Percentiles rank a stretch among this genome's conserved stretches.
Evolutionary conservation across 73 alveolate genomes (phyloP).

Genomic region (Durusdinium trenchii): DNA sequence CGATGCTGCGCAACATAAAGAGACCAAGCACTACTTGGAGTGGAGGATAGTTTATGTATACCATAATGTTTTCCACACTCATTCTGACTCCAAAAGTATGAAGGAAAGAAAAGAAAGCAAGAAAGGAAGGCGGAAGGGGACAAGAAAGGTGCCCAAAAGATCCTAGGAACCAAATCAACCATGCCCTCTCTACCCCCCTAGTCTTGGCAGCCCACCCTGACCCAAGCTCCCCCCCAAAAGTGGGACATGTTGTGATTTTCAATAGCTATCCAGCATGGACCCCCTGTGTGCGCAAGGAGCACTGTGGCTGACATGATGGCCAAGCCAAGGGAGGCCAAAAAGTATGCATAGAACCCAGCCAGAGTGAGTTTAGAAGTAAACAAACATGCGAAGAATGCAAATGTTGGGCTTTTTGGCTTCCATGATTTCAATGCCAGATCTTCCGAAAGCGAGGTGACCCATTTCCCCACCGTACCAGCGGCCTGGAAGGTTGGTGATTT

Average conservation of each 20-base stretch:
- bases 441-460: constrained; percentile 54
- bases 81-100: not conserved
- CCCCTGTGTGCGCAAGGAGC: constrained; percentile 54
- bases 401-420: not conserved
- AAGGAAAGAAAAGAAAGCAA: not conserved
- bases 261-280: no score
- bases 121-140: not conserved
- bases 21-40: constrained; percentile 75
- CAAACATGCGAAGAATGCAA: not conserved
- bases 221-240: no score
- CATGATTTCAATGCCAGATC: not conserved
- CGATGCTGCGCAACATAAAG: constrained; percentile 86
- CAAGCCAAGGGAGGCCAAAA: constrained; percentile 51
- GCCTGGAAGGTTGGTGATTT: constrained; percentile 73
- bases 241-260: no score
- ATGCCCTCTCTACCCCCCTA: not conserved
- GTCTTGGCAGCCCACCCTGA: no score
- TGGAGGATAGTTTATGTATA: constrained; percentile 11
- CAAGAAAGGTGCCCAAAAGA: not conserved
- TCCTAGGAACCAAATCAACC: not conserved
- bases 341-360: constrained; percentile 54
- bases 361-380: not conserved
- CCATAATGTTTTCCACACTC: not conserved
- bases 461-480: constrained; percentile 77
- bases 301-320: constrained; percentile 85